Evolutionary conservation across 2,329 filamentous ascomycete species (phyloP), one percentile per base, ranked within the genome.

Genomic region (Alternaria dauci): DNA sequence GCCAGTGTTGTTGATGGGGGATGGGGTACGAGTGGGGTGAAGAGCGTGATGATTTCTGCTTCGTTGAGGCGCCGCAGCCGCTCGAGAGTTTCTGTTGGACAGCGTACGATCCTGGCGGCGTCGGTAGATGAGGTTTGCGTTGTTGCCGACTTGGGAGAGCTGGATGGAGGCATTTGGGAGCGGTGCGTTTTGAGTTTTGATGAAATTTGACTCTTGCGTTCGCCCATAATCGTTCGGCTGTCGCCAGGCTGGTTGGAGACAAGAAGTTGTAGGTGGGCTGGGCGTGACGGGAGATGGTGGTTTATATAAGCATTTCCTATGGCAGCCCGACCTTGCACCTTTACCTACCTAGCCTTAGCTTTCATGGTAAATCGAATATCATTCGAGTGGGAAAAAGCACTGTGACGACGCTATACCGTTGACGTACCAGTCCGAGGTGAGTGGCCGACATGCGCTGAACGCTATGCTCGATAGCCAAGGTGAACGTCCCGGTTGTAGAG

Each of bases 1-100:
- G 77, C 70, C 44, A 79, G 68, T 65, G 67, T 63, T 6, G 70
- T 70, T 2, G 64, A 66, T 6, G 75, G 73, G 12, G 74, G 65
- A 54, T 78, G 75, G 6, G 88, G 83, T 52, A 91, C 79, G n/a
- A 90, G 79, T n/a, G 82, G 82, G 1, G 82, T 83, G 69, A 84
- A 81, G 18, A 84, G 76, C 0, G 82, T 76, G 43, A 84, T 76
- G 8, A 77, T 63, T 38, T 80, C 76, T 5, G 78, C 74, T 52
- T 76, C 73, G 28, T 79, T 68, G 8, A 82, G 73, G 18, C 67
- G 70, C 43, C 73, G 73, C 42, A 82, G 42, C 48, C 72, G 67
- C 30, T 38, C 50, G 2, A 78, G 64, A 7, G 59, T 69, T 2
- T 63, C 58, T 1, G 69, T 38, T 18, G 76, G 70, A 50, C 72